Evolutionary conservation across 2,329 filamentous ascomycete species (phyloP), one percentile per base, ranked within the genome.

Genomic region (Fusarium solani-melongenae): DNA sequence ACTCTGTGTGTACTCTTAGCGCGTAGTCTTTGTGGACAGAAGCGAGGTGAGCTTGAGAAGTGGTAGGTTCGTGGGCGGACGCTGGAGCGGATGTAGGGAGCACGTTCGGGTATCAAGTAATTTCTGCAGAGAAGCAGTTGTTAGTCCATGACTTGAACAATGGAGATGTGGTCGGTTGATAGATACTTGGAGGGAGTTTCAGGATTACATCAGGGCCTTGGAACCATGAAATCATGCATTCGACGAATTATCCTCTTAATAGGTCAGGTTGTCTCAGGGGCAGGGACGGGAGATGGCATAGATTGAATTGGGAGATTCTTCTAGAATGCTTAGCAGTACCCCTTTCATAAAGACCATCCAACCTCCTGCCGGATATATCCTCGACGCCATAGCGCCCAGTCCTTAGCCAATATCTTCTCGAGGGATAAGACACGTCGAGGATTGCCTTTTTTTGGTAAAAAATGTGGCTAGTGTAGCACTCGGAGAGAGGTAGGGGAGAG

Each of bases 261-360:
- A 11, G 5, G 4, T 5, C 15, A 15, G 17, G 2, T 2, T 6
- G 2, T 17, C 17, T 22, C 2, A 7, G 15, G 3, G 4, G 0
- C 1, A n/a, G 24, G 17, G 3, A 12, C 8, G 1, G 4, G 8
- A 29, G 17, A n/a, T n/a, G 3, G 46, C 1, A 31, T 17, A 51
- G 10, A 51, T 51, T 51, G 9, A n/a, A 51, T 31, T 51, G 24
- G 24, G 3, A 51, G 17, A 31, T 12, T 51, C 10, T 51, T 51
- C 24, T 51, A 14, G 24, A n/a, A 31, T n/a, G 27, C 17, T 14
- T n/a, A 31, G 11, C 2, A n/a, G 17, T n/a, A 31, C 24, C 46
- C 17, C 24, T n/a, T 31, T n/a, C 12, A 17, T 12, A 11, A 51
- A 11, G 1, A 7, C 17, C 17, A 15, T 51, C 24, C 1, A 51